phyloP scores from a whole-genome alignment of 371 early-diverging fungal genomes.

The Mortierella sp. region DNA sequence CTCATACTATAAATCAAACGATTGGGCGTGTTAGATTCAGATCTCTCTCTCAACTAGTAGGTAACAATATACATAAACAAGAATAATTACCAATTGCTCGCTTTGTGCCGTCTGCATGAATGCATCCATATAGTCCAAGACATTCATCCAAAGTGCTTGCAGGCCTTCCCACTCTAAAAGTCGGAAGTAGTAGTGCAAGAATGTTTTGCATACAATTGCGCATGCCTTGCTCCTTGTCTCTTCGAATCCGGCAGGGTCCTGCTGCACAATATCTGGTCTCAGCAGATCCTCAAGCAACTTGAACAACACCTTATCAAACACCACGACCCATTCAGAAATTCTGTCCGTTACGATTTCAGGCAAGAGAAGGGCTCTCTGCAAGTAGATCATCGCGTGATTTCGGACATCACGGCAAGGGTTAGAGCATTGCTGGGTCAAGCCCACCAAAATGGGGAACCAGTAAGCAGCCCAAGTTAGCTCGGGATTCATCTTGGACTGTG shows the following conservation, averaged over 20 bases:
- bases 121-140: conserved; percentile 57
- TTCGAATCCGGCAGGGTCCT: conserved; percentile 58
- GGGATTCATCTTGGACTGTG: conserved; percentile 59
- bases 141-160: conserved; percentile 68
- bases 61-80: neutral
- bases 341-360: conserved; percentile 58
- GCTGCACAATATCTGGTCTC: conserved; percentile 70
- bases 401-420: conserved; percentile 77
- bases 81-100: conserved; percentile 64
- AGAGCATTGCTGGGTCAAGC: conserved; percentile 74
- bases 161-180: conserved; percentile 66
- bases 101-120: conserved; percentile 57
- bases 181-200: conserved; percentile 70
- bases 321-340: conserved; percentile 63
- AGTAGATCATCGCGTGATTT: conserved; percentile 69
- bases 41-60: neutral
- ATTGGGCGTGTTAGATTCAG: neutral
- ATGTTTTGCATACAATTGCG: conserved; percentile 73
- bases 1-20: conserved; percentile 60
- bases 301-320: conserved; percentile 79
- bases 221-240: conserved; percentile 74
- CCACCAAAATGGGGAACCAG: conserved; percentile 79
- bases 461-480: conserved; percentile 73
- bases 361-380: conserved; percentile 64
- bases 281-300: conserved; percentile 74